Evolutionary conservation across 2,329 filamentous ascomycete species (phyloP).

Genomic region (Alternaria infectoria): DNA sequence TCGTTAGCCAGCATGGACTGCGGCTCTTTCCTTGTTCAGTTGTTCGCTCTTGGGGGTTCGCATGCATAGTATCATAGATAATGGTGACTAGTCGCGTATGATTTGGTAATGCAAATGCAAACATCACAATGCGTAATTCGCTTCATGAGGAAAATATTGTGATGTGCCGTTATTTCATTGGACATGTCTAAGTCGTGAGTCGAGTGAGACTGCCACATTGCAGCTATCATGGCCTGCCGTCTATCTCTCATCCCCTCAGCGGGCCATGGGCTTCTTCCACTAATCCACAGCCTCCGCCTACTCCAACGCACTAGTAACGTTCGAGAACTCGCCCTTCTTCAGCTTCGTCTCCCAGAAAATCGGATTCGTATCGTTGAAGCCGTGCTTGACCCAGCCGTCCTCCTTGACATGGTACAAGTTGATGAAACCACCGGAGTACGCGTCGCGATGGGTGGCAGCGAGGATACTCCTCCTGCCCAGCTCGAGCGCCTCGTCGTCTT

Average conservation of each 20-base stretch:
- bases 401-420: slow-evolving; percentile 99
- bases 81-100: neutral
- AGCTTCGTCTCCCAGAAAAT: slow-evolving; percentile 99
- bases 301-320: slow-evolving; percentile 82
- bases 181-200: slow-evolving; percentile 13
- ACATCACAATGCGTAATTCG: too few species aligned
- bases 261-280: too few species aligned
- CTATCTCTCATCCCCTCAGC: too few species aligned
- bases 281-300: too few species aligned
- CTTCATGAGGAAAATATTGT: neutral
- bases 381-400: slow-evolving; percentile 98
- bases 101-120: neutral
- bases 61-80: neutral
- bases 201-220: neutral
- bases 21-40: neutral
- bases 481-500: slow-evolving; percentile 86
- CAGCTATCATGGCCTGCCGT: too few species aligned
- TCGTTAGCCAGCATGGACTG: slow-evolving; percentile 3
- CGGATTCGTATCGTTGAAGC: slow-evolving; percentile 96
- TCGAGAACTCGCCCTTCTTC: slow-evolving; percentile 97
- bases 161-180: slow-evolving; percentile 13
- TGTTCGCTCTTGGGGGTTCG: neutral
- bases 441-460: slow-evolving; percentile 94
- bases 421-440: slow-evolving; percentile 98
- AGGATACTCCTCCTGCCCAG: slow-evolving; percentile 91